These are phyloP conservation scores for Cercospora canescens DNA, from an alignment of 2,329 filamentous ascomycete species.

Conservation along the genomic window DNA sequence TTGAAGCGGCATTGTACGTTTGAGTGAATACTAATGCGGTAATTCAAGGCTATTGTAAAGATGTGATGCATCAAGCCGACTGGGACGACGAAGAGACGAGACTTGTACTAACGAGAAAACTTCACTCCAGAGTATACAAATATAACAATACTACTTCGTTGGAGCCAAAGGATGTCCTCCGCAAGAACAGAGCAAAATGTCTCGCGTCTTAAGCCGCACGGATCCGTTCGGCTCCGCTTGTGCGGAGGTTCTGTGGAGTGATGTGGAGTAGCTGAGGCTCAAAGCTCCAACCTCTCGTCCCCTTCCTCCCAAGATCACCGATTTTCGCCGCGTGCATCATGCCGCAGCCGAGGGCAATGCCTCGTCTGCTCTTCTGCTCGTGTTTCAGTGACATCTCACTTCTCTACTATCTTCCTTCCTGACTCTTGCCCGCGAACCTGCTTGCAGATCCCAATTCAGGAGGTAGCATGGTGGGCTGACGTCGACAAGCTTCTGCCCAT, in stretches of 20 bases:
- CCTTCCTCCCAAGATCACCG: neutral
- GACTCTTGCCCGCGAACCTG: neutral
- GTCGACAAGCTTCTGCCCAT: neutral
- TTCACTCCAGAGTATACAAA: neutral
- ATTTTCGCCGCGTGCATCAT: neutral
- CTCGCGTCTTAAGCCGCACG: neutral
- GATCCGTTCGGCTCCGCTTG: conserved; percentile 1
- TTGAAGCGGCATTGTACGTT: neutral
- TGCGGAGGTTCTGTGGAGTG: neutral
- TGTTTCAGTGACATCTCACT: neutral
- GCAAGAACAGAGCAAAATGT: neutral
- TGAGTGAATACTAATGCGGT: neutral
- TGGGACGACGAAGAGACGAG: neutral
- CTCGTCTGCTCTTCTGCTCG: neutral
- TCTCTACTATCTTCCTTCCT: neutral
- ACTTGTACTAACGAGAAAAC: neutral
- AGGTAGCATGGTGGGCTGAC: conserved; percentile 6
- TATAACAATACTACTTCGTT: too few relatives aligned
- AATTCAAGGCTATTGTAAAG: neutral
- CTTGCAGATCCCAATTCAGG: neutral
- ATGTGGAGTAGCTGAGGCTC: neutral
- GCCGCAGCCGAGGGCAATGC: conserved; percentile 9
- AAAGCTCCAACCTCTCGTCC: conserved; percentile 8
- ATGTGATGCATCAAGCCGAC: neutral
- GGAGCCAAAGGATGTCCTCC: neutral